phyloP scores from a whole-genome alignment of 2,329 filamentous ascomycete species.

The Fusarium pilosicola region DNA sequence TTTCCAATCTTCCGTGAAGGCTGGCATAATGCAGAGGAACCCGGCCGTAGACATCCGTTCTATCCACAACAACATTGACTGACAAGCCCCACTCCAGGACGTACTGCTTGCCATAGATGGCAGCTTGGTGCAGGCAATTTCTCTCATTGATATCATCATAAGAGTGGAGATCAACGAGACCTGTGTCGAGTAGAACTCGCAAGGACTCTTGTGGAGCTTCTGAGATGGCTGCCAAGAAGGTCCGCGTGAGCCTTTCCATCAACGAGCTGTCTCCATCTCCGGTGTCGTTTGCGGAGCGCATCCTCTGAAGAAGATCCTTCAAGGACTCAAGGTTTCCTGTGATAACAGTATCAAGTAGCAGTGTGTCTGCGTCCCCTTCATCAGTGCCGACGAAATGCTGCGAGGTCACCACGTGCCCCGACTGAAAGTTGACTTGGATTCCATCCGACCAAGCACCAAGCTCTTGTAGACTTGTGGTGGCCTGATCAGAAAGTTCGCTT shows the following conservation, averaged over 20 bases:
- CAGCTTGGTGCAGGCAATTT: conserved; percentile 96
- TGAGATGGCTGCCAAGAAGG: conserved; percentile 89
- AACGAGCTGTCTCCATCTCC: conserved; percentile 66
- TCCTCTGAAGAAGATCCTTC: conserved; percentile 80
- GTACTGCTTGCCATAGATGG: conserved; percentile 87
- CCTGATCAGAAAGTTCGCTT: conserved; percentile 94
- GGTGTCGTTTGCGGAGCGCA: conserved; percentile 66
- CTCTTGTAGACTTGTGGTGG: conserved; percentile 94
- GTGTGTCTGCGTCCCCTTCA: conserved; percentile 88
- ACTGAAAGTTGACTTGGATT: conserved; percentile 86
- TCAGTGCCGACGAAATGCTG: conserved; percentile 78
- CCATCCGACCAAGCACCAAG: conserved; percentile 97
- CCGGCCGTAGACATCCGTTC: conserved; percentile 92
- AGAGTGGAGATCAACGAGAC: conserved; percentile 87
- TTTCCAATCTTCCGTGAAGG: conserved; percentile 89
- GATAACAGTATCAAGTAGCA: conserved; percentile 87
- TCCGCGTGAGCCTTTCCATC: conserved; percentile 83
- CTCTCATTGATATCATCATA: conserved; percentile 98
- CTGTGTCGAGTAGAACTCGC: conserved; percentile 79
- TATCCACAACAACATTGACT: conserved; percentile 78
- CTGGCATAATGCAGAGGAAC: conserved; percentile 96
- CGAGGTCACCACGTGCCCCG: conserved; percentile 72
- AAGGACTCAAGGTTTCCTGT: conserved; percentile 81
- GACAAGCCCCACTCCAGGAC: conserved; percentile 81
- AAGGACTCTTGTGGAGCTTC: conserved; percentile 84